These are phyloP conservation scores for Colletotrichum cordylinicola DNA, from an alignment of 2,329 filamentous ascomycete genomes.

Conservation along the genomic window DNA sequence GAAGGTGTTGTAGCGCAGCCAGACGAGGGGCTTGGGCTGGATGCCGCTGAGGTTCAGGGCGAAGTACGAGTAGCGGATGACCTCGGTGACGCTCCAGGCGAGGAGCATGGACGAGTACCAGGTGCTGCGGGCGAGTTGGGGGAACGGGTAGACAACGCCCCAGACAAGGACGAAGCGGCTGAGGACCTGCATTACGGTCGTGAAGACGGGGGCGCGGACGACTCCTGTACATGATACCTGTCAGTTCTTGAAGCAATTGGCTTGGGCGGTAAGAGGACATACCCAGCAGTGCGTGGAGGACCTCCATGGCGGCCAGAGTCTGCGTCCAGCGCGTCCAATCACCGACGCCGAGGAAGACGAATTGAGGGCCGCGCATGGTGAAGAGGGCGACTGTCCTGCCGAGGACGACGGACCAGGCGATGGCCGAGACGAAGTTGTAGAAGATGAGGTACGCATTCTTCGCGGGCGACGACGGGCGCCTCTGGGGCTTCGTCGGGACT, in stretches of 20 bases:
- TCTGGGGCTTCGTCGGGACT: slow-evolving; percentile 21
- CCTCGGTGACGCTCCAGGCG: slow-evolving; percentile 91
- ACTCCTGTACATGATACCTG: slow-evolving; percentile 60
- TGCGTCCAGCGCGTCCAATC: slow-evolving; percentile 81
- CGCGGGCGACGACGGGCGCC: slow-evolving; percentile 42
- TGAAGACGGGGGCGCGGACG: slow-evolving; percentile 84
- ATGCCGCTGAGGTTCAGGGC: slow-evolving; percentile 70
- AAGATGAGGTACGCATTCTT: slow-evolving; percentile 77
- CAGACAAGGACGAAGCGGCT: slow-evolving; percentile 89
- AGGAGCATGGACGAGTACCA: slow-evolving; percentile 80
- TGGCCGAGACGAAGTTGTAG: slow-evolving; percentile 83
- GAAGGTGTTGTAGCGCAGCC: slow-evolving; percentile 92
- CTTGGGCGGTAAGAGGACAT: slow-evolving; percentile 28
- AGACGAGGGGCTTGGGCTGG: slow-evolving; percentile 72
- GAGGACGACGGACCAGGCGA: slow-evolving; percentile 81
- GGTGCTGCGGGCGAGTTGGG: slow-evolving; percentile 63
- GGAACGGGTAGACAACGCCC: slow-evolving; percentile 80
- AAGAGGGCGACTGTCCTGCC: slow-evolving; percentile 67
- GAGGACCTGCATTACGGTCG: slow-evolving; percentile 89
- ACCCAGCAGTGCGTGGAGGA: slow-evolving; percentile 83
- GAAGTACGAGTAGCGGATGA: slow-evolving; percentile 93
- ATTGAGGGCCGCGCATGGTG: slow-evolving; percentile 56
- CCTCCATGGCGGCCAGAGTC: slow-evolving; percentile 81
- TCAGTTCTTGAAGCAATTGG: not conserved
- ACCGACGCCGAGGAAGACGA: slow-evolving; percentile 68